Evolutionary conservation across 2,329 filamentous ascomycete species (phyloP), one percentile per base, ranked within the genome.

Genomic region (Chaetomium sp.): DNA sequence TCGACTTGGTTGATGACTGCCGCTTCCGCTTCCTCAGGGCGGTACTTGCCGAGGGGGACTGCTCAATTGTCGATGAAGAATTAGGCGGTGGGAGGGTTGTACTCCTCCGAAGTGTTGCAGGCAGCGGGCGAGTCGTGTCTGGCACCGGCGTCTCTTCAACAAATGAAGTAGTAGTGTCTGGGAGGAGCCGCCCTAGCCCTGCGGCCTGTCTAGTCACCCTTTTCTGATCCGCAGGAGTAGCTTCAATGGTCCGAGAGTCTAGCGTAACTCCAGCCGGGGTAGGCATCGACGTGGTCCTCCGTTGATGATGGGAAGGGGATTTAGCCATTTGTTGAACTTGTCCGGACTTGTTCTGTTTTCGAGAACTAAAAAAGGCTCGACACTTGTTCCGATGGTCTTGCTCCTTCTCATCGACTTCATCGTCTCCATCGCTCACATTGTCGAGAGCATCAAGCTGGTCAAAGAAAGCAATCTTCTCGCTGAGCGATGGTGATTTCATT

Each of bases 381-480:
- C 64, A 73, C 31, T 71, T 70, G 61, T 73, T 73, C 21, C 81
- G 75, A 49, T 75, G 72, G 8, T 74, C 67, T 66, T 77, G 70
- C 45, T 81, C 76, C 8, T 74, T 69, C 9, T 72, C 70, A 2
- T 75, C 70, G 16, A 71, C 62, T 21, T 74, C 70, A 7, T 78
- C 76, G 10, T 77, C 70, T 1, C 75, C 69, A 63, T 75, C 69
- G 35, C 68, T 60, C 8, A 63, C 59, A 38, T 67, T 54, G n/a
- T 68, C 60, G 19, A 76, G 71, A 1, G 73, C 70, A 16, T 77
- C 73, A 0, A 84, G 72, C n/a, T 73, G 72, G n/a, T 75, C 68
- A 67, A 84, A 85, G 66, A 81, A 83, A 0, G 75, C 78, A 25
- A 72, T 55, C 70, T 85, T 85, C 42, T 81, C 79, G 21, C 63